These are phyloP conservation scores for Calonectria hawksworthii DNA, from an alignment of 2,329 filamentous ascomycete species.

Conservation along the genomic window DNA sequence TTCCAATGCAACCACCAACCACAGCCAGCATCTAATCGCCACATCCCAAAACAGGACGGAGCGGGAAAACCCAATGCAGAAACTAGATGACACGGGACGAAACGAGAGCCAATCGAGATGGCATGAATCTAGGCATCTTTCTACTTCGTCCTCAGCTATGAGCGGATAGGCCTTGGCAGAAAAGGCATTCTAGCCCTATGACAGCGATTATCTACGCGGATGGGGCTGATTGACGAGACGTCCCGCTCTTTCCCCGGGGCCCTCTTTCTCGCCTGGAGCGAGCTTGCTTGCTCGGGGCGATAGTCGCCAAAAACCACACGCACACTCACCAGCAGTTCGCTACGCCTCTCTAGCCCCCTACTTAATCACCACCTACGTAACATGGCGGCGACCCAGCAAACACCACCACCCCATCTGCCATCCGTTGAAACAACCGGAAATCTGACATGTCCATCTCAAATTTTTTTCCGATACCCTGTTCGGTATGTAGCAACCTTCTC, in stretches of 20 bases:
- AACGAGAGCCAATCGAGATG: neutral
- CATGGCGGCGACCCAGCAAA: neutral
- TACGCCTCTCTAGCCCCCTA: neutral
- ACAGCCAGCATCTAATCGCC: neutral
- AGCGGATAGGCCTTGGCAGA: neutral
- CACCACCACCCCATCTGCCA: slow-evolving; percentile 16
- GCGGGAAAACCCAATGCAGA: neutral
- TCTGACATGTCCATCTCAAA: slow-evolving; percentile 10
- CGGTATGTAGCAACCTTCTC: neutral
- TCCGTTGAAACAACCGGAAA: slow-evolving; percentile 28
- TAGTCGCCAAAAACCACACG: neutral
- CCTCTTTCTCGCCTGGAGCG: neutral
- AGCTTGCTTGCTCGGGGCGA: neutral
- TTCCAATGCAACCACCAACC: neutral
- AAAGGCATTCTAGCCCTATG: neutral
- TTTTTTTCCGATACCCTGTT: slow-evolving; percentile 18
- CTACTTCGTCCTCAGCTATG: neutral
- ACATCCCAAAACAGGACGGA: slow-evolving; percentile 6
- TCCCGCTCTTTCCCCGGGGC: neutral
- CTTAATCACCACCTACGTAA: neutral
- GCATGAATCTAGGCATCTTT: neutral
- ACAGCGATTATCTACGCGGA: neutral
- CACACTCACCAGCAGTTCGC: neutral
- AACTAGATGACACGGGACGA: slow-evolving; percentile 18
- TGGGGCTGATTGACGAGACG: neutral